Percentiles rank a stretch among this genome's conserved stretches.
phyloP scores from a whole-genome alignment of 2,329 filamentous ascomycete genomes.

The Scedosporium minutisporum region DNA sequence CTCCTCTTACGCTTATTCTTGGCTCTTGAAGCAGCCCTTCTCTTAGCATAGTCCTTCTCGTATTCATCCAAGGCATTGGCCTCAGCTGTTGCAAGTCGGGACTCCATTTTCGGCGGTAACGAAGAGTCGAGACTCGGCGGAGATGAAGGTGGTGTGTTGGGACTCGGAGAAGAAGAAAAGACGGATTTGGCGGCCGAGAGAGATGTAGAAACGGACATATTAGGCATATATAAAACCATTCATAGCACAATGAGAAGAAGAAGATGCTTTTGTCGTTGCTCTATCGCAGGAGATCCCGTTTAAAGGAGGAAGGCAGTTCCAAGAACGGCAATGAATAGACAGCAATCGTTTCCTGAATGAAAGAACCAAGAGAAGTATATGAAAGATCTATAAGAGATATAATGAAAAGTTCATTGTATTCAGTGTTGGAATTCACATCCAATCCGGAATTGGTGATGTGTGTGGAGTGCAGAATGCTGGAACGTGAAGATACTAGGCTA shows the following conservation, averaged over 20 bases:
- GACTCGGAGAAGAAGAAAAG: neutral
- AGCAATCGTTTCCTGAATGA: too few species aligned
- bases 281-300: too few species aligned
- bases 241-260: neutral
- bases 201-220: neutral
- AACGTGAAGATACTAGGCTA: neutral
- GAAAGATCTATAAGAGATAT: neutral
- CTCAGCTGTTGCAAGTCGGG: constrained; percentile 25
- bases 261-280: neutral
- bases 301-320: neutral
- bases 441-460: neutral
- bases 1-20: constrained; percentile 40
- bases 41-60: constrained; percentile 39
- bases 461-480: neutral
- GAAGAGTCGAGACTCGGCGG: neutral
- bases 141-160: neutral
- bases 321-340: neutral
- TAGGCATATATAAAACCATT: neutral
- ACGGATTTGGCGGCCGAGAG: neutral
- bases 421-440: neutral
- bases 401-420: neutral
- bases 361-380: neutral
- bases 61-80: constrained; percentile 24
- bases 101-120: constrained; percentile 7
- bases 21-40: constrained; percentile 24